Percentiles rank a stretch among this genome's conserved stretches.
phyloP scores from a whole-genome alignment of 2,329 filamentous ascomycete genomes.

The Aspergillus ochraceus region DNA sequence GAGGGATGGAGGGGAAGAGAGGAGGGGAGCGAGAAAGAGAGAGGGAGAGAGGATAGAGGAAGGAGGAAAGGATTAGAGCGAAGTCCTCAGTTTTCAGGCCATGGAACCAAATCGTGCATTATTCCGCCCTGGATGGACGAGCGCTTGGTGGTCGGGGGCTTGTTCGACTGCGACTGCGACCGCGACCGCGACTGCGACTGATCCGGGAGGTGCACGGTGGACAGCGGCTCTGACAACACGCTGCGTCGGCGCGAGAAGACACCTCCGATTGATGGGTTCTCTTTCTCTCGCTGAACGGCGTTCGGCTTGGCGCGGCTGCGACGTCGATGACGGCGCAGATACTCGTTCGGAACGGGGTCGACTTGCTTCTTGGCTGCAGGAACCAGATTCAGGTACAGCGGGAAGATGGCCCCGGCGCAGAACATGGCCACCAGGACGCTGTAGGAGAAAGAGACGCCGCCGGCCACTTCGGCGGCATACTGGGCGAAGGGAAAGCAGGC shows the following conservation, averaged over 20 bases:
- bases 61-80: too few species aligned
- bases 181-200: background rate
- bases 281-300: constrained; percentile 26
- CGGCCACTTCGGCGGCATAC: constrained; percentile 43
- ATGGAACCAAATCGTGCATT: constrained; percentile 22
- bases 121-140: constrained; percentile 9
- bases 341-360: constrained; percentile 48
- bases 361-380: constrained; percentile 51
- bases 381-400: constrained; percentile 54
- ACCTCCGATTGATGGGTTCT: constrained; percentile 29
- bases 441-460: constrained; percentile 50
- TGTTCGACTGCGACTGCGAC: background rate
- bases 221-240: constrained; percentile 24
- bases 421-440: constrained; percentile 56
- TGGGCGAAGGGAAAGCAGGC: constrained; percentile 58
- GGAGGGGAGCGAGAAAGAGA: too few species aligned
- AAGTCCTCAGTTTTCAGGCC: constrained; percentile 14
- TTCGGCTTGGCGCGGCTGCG: constrained; percentile 15
- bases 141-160: background rate
- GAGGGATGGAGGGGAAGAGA: background rate
- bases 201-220: constrained; percentile 13
- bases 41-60: too few species aligned
- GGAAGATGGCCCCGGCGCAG: constrained; percentile 52
- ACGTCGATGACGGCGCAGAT: constrained; percentile 30
- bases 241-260: constrained; percentile 32